Evolutionary conservation across 176 grass and related monocot genomes (phyloP), one percentile per base, ranked within the genome.

Genomic region (Areca catechu): DNA sequence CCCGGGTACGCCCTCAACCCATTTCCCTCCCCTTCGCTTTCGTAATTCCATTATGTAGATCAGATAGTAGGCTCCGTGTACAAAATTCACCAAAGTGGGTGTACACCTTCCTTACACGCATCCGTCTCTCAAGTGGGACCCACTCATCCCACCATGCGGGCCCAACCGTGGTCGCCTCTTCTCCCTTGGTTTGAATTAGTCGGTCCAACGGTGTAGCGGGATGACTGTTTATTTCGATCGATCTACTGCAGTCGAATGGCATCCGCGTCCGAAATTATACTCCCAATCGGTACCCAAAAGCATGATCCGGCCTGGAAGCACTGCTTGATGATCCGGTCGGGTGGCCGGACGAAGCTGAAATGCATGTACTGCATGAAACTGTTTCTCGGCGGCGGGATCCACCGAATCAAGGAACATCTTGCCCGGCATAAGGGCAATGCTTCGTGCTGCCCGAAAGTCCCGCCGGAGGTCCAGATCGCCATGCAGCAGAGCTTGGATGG

Each of bases 351-450:
- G 16, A 68, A 75, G 34, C 92, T 97, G 30, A 91, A 77, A 63
- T 97, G 92, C 81, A 47, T 73, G 56, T 91, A 97, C 74, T 97
- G 92, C 72, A 43, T 70, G 74, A 97, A 97, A 69, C 72, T 76
- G 54, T 97, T 97, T 75, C 80, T 83, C 16, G 92, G 86, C 50
- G 86, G 92, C 18, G 86, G 92, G 49, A 97, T 91, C 83, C 86
- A 97, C 79, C 92, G 92, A 65, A 85, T 91, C 80, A 97, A 91
- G 83, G 92, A 97, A 78, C 92, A 97, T 74, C 92, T 97, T 15
- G 92, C 83, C 3, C 77, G 81, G 59, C 92, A 85, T 52, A 85
- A 89, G 7, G 86, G 92, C 4, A 97, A 97, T 24, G 92, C 92
- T 9, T 88, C 80, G 58, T 85, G 83, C 87, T 97, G 92, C 72